phyloP scores from a whole-genome alignment of 2,329 filamentous ascomycete genomes.

The Clonostachys rosea region DNA sequence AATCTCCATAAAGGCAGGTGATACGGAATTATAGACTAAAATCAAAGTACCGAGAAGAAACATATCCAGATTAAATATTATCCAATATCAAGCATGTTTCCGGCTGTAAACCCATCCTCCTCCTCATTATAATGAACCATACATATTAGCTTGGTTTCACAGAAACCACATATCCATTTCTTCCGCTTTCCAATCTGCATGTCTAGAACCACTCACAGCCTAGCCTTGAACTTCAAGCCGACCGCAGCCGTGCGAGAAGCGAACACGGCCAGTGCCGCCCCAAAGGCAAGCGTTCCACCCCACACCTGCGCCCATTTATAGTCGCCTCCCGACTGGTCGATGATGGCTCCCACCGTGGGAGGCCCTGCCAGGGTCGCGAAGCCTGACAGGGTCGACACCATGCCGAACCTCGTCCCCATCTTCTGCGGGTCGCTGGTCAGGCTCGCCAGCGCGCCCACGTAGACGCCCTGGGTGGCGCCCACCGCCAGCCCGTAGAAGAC shows the following conservation, averaged over 20 bases:
- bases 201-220: constrained; percentile 18
- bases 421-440: constrained; percentile 34
- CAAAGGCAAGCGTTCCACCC: constrained; percentile 33
- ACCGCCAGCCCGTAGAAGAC: constrained; percentile 37
- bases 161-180: no score
- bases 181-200: background rate
- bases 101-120: no score
- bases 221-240: constrained; percentile 25
- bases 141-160: no score
- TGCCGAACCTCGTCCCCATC: constrained; percentile 39
- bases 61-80: background rate
- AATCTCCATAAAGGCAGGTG: no score
- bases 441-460: constrained; percentile 31
- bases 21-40: background rate
- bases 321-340: constrained; percentile 29
- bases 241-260: constrained; percentile 25
- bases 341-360: constrained; percentile 37
- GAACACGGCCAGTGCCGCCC: constrained; percentile 21
- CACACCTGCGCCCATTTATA: constrained; percentile 41
- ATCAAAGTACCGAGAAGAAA: background rate
- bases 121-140: no score
- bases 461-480: constrained; percentile 35
- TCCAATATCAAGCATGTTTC: no score
- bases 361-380: constrained; percentile 38
- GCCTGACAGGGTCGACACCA: constrained; percentile 33